Percentiles rank a stretch among this genome's conserved stretches.
Conservation (phyloP, 108 stramenopile genomes). For the Stephanodiscus triporus region DNA sequence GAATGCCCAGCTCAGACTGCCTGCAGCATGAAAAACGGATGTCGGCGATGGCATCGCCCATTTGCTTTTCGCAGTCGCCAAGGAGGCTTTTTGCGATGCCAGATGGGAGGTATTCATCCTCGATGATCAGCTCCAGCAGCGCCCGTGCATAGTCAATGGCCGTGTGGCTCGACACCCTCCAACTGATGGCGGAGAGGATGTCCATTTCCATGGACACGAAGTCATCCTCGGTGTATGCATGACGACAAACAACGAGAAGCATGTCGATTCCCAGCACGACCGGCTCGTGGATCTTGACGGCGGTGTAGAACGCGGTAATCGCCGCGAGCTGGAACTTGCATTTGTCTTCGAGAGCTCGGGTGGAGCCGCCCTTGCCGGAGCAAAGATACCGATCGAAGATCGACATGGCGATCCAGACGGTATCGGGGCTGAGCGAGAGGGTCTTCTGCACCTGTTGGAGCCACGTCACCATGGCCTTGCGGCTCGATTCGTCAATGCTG, state of each 20-base stretch:
- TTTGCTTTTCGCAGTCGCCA: slow-evolving; percentile 2
- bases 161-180: slow-evolving; percentile 42
- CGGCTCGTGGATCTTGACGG: slow-evolving; percentile 74
- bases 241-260: slow-evolving; percentile 32
- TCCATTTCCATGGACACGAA: slow-evolving; percentile 41
- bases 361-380: slow-evolving; percentile 19
- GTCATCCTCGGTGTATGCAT: slow-evolving; percentile 21
- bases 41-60: slow-evolving; percentile 25
- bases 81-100: background rate
- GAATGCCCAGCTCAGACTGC: slow-evolving; percentile 16
- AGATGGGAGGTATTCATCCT: background rate
- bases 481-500: slow-evolving; percentile 36
- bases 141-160: slow-evolving; percentile 43
- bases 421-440: slow-evolving; percentile 49
- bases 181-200: slow-evolving; percentile 41
- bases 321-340: slow-evolving; percentile 69
- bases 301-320: slow-evolving; percentile 65
- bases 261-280: slow-evolving; percentile 35
- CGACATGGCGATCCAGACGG: slow-evolving; percentile 64
- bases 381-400: slow-evolving; percentile 49
- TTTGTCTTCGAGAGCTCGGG: slow-evolving; percentile 16
- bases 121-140: slow-evolving; percentile 26
- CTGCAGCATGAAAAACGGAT: slow-evolving; percentile 1
- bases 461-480: slow-evolving; percentile 44
- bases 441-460: slow-evolving; percentile 31